Evolutionary conservation across 768 basidiomycete genomes (phyloP), one percentile per base, ranked within the genome.

Genomic region (Clavulina sp.): DNA sequence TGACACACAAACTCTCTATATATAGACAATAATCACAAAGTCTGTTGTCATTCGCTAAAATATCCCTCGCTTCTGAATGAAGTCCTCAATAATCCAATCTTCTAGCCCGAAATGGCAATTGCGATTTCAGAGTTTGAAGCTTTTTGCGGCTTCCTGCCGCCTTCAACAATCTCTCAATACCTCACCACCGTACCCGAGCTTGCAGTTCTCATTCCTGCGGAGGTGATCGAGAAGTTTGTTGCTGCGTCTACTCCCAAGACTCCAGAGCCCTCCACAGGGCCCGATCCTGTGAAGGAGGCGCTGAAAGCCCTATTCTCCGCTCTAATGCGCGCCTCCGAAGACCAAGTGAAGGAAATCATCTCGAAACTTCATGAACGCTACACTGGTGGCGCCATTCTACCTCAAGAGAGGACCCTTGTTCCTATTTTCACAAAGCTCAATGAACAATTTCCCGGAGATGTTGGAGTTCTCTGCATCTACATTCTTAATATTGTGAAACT

Each of bases 11-110:
- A 32, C n/a, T 31, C 9, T 36, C 13, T 60, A 59, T 52, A 57
- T n/a, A n/a, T 61, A 69, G 95, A 99, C 64, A 76, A 79, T 4
- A 97, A 97, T 62, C 95, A 99, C 60, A 99, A 99, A 61, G 67
- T 67, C 5, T 26, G 60, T 43, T n/a, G 38, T 19, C 3, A 24
- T 19, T 48, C 2, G 4, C n/a, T n/a, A 9, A 19, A 16, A 28
- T 32, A 29, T 41, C n/a, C 30, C 26, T 31, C 52, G 41, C 21
- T 19, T 49, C 41, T 34, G 50, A 33, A n/a, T n/a, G n/a, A n/a
- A n/a, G n/a, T n/a, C n/a, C n/a, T n/a, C n/a, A n/a, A n/a, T 50
- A 32, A 28, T 49, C 41, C 38, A 26, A 40, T 24, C 29, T 38
- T 7, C 23, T 57, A 69, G 66, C 95, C 95, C 2, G 95, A 99